phyloP scores from a whole-genome alignment of 441 rosid genomes.

The Gossypium davidsonii region DNA sequence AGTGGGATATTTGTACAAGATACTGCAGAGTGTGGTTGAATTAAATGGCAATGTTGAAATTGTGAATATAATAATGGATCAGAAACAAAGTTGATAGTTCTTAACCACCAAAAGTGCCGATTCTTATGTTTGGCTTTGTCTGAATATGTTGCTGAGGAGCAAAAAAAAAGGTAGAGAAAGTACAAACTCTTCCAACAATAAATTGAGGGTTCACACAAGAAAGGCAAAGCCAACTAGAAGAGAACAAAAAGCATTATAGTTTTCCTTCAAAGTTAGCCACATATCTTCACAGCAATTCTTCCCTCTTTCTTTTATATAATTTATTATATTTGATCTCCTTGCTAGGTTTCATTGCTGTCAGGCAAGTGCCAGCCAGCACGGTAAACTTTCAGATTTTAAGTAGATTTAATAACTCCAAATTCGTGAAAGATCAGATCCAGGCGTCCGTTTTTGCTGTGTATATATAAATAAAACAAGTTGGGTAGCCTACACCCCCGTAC shows the following conservation, averaged over 20 bases:
- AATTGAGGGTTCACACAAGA: background rate
- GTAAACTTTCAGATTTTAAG: background rate
- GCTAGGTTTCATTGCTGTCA: background rate
- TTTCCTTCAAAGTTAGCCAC: background rate
- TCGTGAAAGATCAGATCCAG: background rate
- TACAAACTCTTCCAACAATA: background rate
- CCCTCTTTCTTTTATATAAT: background rate
- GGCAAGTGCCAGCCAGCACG: background rate
- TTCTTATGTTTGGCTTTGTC: background rate
- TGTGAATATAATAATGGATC: background rate
- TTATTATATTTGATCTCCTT: too few species aligned
- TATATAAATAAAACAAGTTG: background rate
- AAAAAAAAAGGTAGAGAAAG: background rate
- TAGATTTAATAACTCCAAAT: background rate
- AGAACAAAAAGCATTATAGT: background rate
- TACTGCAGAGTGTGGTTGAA: background rate
- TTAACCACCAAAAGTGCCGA: background rate
- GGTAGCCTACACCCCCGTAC: too few species aligned
- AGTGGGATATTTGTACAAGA: background rate
- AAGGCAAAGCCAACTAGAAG: background rate
- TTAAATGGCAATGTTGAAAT: background rate
- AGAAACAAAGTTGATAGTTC: conserved; percentile 7
- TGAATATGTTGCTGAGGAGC: background rate
- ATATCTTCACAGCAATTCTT: background rate
- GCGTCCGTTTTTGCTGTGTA: background rate